Evolutionary conservation across 306 rosid species (phyloP).

Genomic region (Malus asiatica): DNA sequence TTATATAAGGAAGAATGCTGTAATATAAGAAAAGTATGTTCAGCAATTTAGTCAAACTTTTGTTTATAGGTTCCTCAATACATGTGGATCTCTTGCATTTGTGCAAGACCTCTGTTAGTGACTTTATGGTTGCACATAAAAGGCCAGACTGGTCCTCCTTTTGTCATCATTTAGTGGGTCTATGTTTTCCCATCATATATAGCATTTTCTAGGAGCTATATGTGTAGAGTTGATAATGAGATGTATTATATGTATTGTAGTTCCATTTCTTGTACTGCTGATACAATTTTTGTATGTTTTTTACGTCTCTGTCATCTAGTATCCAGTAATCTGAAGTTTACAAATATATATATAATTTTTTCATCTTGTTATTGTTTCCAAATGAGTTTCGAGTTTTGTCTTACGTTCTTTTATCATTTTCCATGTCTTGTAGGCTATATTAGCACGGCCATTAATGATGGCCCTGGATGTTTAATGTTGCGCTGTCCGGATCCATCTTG

Average conservation of each 20-base stretch:
- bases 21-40: background rate
- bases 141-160: background rate
- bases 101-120: background rate
- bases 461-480: conserved; percentile 89
- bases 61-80: background rate
- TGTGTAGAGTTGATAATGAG: background rate
- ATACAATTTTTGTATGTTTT: background rate
- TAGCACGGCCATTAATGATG: conserved; percentile 75
- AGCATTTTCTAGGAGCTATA: background rate
- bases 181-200: background rate
- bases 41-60: background rate
- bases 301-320: background rate
- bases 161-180: background rate
- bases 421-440: conserved; percentile 45
- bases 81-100: background rate
- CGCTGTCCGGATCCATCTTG: conserved; percentile 93
- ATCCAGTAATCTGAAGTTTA: background rate
- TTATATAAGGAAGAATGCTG: background rate
- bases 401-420: background rate
- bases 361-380: background rate
- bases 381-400: background rate
- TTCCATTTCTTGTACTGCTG: background rate
- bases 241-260: background rate
- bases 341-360: background rate
- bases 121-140: background rate